Base-by-base conservation (phyloP, 257 asterid genomes). In the Salvia hispanica region DNA sequence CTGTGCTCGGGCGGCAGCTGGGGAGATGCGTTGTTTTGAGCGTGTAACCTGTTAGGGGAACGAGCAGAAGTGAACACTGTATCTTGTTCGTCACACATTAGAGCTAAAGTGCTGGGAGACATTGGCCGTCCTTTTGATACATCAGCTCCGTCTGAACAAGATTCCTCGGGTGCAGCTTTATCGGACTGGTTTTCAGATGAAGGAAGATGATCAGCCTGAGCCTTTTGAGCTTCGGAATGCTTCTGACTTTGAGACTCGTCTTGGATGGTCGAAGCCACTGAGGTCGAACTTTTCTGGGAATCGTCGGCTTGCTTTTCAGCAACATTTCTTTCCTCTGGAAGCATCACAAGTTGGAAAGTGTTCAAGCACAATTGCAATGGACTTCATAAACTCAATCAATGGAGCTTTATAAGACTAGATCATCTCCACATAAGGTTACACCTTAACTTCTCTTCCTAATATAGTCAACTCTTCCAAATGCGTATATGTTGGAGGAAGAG, bases 31-130 rank as follows among this genome's bases (percentile, higher is more conserved):
- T 68, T 74, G 59, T 64, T 71, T 39, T 77, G 86, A 67, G 72
- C 81, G 25, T 57, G 75, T 51, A 76, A 67, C 16, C 81, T 83
- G 77, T 77, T 79, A n/a, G 80, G 79, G 57, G 89, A 74, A 83
- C 81, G 69, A 74, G 72, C 71, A 48, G 82, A 33, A 54, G 83
- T 43, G 78, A 88, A 88, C 79, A 89, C 72, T 4, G 90, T 64
- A 54, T 84, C 93, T 71, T 82, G 82, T 75, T 91, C 97, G 12
- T 91, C 95, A 37, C 97, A 91, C 96, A 91, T 82, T 73, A 91
- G 84, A 62, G 97, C 97, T 78, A 86, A 74, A 28, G 96, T 91
- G 71, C 91, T 85, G 15, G 97, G 97, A 71, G 97, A 91, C 92
- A 82, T 80, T 59, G 97, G 95, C 76, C 91, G 77, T 72, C 82